Evolutionary conservation across 2,329 filamentous ascomycete genomes (phyloP), one percentile per base, ranked within the genome.

Genomic region (Cercospora sp.): DNA sequence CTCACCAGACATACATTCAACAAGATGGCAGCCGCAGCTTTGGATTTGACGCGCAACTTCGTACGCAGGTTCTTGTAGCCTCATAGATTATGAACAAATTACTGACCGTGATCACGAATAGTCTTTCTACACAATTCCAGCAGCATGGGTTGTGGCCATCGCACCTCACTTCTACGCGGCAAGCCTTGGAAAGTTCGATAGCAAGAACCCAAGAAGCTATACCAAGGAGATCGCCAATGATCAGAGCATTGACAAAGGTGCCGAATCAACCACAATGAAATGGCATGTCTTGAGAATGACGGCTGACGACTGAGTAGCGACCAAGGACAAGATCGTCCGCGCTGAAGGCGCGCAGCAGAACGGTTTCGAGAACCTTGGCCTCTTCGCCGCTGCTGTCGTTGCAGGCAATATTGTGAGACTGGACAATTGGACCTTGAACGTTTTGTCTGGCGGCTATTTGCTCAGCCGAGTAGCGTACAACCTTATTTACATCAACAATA

Each of bases 331-430:
- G 6, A 79, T 82, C 67, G 61, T 77, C 30, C 77, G 80, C 21
- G 78, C 78, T 26, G 80, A 82, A 71, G 76, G 74, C 5, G 80
- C 80, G 2, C 76, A 79, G 69, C 67, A 69, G 6, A 82, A 82
- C 61, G 78, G 78, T 3, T 77, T 80, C 45, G 80, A 82, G 69
- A 82, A 80, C 59, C 34, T 82, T 2, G 77, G 77, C 16, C 72
- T 81, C 43, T 82, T 81, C 61, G 80, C 80, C 2, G 73, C 79
- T 0, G 77, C 79, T 16, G 77, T 82, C 6, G 75, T 80, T 0
- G 79, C 80, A 1, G 80, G 77, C 3, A 81, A 82, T 49, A 51
- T 77, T 0, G 79, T 79, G 5, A 73, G 74, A n/a, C 57, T 82
- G 32, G 75, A 72, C 51, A 71, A 73, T 34, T 69, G 68, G 24